Evolutionary conservation across 2,329 filamentous ascomycete genomes (phyloP), one percentile per base, ranked within the genome.

Genomic region (Colletotrichum gigasporum): DNA sequence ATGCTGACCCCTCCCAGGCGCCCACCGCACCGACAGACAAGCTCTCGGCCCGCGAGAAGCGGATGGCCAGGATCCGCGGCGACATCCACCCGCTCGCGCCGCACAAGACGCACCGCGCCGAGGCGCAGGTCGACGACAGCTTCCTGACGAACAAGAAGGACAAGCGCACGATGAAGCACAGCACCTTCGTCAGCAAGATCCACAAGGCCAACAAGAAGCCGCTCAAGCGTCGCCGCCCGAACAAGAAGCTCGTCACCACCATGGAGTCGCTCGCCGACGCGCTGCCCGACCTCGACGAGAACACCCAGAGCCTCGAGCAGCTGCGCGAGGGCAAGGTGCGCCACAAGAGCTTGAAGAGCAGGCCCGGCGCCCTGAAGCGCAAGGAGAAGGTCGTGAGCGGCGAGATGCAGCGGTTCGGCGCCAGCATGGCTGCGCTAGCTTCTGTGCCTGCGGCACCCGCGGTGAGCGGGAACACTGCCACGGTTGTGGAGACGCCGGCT

Each of bases 351-450:
- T 72, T 98, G 71, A 90, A 86, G 77, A 90, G 86, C 67, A 83
- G 89, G 56, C 92, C 89, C 3, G 95, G 95, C 1, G 93, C 93
- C 20, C 84, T 94, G 79, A 96, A 93, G 85, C 84, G 87, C 73
- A 96, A 93, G 79, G 92, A 94, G 79, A 90, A 85, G 77, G 74
- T 98, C 30, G 92, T 97, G 62, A 88, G 82, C 75, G 82, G 87
- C 63, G 95, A 98, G 85, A 91, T 92, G 80, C 89, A 94, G 75
- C 83, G 95, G 65, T 97, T 98, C 75, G 90, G 89, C 35, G 87
- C 85, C 74, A 97, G 93, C 74, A 83, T 98, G 85, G 94, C 92
- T 16, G 87, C 90, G 76, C 80, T 97, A 80, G 83, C 85, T 12
- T 77, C 74, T 14, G 76, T 59, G 14, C 37, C 56, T 35, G 37